A percentile compares a stretch with the other conserved stretches of the same genome.
phyloP scores from a whole-genome alignment of 495 filamentous ascomycete genomes.

The Beverwykella pulmonaria region DNA sequence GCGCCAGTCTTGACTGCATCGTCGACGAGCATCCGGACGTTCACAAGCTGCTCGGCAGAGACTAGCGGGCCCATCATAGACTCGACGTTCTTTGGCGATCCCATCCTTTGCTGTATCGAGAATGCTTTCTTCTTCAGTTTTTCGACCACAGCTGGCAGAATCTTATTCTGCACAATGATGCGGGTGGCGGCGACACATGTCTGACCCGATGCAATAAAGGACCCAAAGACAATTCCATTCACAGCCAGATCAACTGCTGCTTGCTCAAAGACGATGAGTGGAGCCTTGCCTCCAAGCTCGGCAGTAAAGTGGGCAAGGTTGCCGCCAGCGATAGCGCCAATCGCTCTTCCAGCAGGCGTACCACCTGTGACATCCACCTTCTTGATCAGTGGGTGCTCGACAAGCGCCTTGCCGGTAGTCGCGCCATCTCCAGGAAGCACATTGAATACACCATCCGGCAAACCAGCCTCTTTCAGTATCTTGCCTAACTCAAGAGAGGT shows the following conservation, averaged over 20 bases:
- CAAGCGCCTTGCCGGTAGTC: constrained; percentile 67
- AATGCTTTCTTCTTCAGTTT: constrained; percentile 39
- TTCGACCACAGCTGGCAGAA: constrained; percentile 47
- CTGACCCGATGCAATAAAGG: constrained; percentile 70
- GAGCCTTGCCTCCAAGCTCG: constrained; percentile 75
- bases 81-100: constrained; percentile 49
- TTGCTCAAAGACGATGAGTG: constrained; percentile 73
- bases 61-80: constrained; percentile 42
- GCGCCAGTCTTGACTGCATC: constrained; percentile 30
- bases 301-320: constrained; percentile 71
- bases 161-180: constrained; percentile 63
- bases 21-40: constrained; percentile 34
- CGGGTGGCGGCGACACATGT: constrained; percentile 75
- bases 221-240: constrained; percentile 59
- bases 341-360: constrained; percentile 62
- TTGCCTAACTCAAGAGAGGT: constrained; percentile 58
- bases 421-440: constrained; percentile 64
- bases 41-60: constrained; percentile 38
- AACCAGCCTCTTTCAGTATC: constrained; percentile 59
- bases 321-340: constrained; percentile 59
- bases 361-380: constrained; percentile 77
- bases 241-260: constrained; percentile 67
- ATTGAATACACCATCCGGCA: constrained; percentile 62
- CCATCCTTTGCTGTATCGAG: constrained; percentile 52
- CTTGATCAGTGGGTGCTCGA: constrained; percentile 63